phyloP scores from a whole-genome alignment of 495 filamentous ascomycete genomes.

The Chaetomium tenue region DNA sequence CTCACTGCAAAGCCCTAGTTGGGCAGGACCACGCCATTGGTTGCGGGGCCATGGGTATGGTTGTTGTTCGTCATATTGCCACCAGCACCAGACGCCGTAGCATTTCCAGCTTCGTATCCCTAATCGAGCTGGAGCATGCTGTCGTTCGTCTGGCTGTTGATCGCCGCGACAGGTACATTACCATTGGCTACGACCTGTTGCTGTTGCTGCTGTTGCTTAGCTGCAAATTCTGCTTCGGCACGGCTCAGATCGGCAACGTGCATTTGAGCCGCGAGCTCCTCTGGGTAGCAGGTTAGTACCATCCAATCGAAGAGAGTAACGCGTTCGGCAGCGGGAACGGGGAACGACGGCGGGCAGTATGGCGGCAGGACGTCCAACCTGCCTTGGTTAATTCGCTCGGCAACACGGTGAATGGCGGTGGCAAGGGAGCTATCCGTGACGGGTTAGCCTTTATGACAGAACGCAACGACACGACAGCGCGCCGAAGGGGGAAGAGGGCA shows the following conservation, averaged over 20 bases:
- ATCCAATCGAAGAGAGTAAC: constrained; percentile 41
- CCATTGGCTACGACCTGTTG: background rate
- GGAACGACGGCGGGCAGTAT: constrained; percentile 34
- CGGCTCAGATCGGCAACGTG: constrained; percentile 17
- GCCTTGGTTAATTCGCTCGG: constrained; percentile 29
- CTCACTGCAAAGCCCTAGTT: background rate
- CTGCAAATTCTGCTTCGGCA: background rate
- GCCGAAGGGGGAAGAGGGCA: background rate
- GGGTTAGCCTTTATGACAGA: constrained; percentile 4
- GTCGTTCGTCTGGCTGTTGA: constrained; percentile 7
- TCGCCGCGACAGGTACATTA: background rate
- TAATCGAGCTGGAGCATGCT: constrained; percentile 23
- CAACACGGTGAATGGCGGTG: constrained; percentile 29
- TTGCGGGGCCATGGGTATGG: background rate
- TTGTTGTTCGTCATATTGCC: background rate
- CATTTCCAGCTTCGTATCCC: constrained; percentile 8
- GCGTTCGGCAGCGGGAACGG: constrained; percentile 32
- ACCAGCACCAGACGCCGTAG: background rate
- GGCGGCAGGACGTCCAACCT: constrained; percentile 31
- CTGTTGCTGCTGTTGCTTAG: background rate
- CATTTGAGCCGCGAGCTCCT: constrained; percentile 29
- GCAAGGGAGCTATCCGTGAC: constrained; percentile 30
- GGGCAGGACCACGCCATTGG: background rate
- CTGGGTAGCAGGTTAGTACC: constrained; percentile 39
- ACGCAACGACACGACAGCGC: background rate